These are phyloP conservation scores for Aquilaria agallochum DNA, from an alignment of 441 rosid species.

Conservation along the genomic window DNA sequence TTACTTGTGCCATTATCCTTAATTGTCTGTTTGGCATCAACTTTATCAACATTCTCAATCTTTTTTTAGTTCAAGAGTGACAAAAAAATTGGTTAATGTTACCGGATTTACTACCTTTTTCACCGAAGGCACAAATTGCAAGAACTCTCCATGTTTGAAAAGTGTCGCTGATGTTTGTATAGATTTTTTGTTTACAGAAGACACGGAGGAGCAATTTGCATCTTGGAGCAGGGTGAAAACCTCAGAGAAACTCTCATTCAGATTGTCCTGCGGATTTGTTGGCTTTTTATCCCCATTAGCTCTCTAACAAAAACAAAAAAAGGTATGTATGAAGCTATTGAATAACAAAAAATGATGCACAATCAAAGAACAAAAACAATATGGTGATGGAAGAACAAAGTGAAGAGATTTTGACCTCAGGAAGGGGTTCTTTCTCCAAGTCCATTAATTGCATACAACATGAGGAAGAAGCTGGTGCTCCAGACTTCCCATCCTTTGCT, in stretches of 20 bases:
- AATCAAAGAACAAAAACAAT: slow-evolving; percentile 4
- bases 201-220: slow-evolving; percentile 41
- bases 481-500: slow-evolving; percentile 42
- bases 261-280: slow-evolving; percentile 45
- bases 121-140: slow-evolving; percentile 40
- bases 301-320: slow-evolving; percentile 32
- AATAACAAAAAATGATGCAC: slow-evolving; percentile 8
- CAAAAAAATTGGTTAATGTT: slow-evolving; percentile 20
- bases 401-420: slow-evolving; percentile 41
- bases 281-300: slow-evolving; percentile 33
- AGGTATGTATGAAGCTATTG: slow-evolving; percentile 8
- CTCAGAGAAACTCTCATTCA: slow-evolving; percentile 60
- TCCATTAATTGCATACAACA: slow-evolving; percentile 34
- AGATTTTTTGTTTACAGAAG: slow-evolving; percentile 40
- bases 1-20: slow-evolving; percentile 41
- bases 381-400: slow-evolving; percentile 6
- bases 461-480: slow-evolving; percentile 31
- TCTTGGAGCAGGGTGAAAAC: slow-evolving; percentile 42
- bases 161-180: slow-evolving; percentile 22
- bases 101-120: slow-evolving; percentile 36
- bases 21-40: slow-evolving; percentile 35
- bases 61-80: slow-evolving; percentile 25
- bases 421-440: slow-evolving; percentile 50
- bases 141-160: neutral
- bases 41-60: slow-evolving; percentile 27